Evolutionary conservation across 441 rosid genomes (phyloP).

Genomic region (Capsella rubella): DNA sequence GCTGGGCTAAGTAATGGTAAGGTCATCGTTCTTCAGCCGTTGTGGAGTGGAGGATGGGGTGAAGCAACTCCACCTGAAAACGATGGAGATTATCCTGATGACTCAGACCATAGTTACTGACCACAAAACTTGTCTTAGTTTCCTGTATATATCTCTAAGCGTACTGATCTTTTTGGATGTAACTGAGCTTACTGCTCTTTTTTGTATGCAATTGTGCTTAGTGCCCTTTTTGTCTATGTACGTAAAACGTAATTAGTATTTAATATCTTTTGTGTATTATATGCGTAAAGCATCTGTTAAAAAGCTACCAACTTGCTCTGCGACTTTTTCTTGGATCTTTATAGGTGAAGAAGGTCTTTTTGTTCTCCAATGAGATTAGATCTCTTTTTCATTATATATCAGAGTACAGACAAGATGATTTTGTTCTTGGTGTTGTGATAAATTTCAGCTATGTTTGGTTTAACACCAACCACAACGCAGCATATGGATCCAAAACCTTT

Average conservation of each 20-base stretch:
- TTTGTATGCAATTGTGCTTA: conserved; percentile 6
- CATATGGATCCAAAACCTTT: too few species aligned
- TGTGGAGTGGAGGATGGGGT: conserved; percentile 83
- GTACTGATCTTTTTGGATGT: conserved; percentile 8
- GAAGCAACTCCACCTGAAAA: conserved; percentile 70
- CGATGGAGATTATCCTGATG: conserved; percentile 56
- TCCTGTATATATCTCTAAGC: background rate
- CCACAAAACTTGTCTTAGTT: conserved; percentile 45
- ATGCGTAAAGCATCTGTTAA: background rate
- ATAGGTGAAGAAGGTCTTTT: conserved; percentile 9
- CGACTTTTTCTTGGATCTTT: background rate
- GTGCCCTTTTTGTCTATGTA: background rate
- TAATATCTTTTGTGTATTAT: conserved; percentile 4
- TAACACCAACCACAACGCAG: background rate
- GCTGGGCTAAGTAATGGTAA: conserved; percentile 83
- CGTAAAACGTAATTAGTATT: background rate
- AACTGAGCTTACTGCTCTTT: conserved; percentile 2
- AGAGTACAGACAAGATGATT: background rate
- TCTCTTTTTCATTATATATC: background rate
- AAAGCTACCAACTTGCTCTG: background rate
- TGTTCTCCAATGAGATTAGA: background rate
- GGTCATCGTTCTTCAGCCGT: conserved; percentile 75
- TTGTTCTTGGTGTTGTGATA: background rate
- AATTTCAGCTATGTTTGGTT: background rate
- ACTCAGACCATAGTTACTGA: conserved; percentile 48